Conservation (phyloP, 1,284 basidiomycete genomes). For the Ustilago curta region DNA sequence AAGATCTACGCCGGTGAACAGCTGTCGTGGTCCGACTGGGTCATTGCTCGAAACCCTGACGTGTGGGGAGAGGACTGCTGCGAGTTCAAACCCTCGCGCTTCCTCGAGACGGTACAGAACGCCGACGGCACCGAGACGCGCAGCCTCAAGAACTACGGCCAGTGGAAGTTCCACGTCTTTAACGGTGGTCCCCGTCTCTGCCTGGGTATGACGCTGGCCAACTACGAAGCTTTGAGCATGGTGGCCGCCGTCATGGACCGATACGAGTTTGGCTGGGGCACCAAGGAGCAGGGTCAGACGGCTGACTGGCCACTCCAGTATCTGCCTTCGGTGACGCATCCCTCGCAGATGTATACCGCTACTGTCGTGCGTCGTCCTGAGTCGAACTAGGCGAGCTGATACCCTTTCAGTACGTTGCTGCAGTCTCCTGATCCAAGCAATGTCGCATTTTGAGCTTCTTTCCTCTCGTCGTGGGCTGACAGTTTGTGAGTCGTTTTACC, state of each 20-base stretch:
- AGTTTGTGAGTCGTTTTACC: too few relatives aligned
- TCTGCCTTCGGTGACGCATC: conserved; percentile 53
- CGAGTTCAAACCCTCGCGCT: conserved; percentile 56
- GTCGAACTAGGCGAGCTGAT: not conserved
- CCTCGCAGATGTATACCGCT: conserved; percentile 49
- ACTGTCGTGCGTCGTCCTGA: conserved; percentile 39
- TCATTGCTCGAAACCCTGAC: conserved; percentile 55
- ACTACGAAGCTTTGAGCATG: conserved; percentile 53
- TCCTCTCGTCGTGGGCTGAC: not conserved
- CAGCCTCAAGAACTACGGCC: conserved; percentile 41
- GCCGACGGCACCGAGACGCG: conserved; percentile 32
- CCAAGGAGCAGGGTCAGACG: conserved; percentile 52
- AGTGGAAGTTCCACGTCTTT: conserved; percentile 62
- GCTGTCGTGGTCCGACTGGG: conserved; percentile 63
- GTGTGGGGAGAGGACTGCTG: conserved; percentile 58
- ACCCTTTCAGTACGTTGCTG: not conserved
- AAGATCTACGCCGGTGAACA: conserved; percentile 51
- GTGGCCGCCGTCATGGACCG: conserved; percentile 33
- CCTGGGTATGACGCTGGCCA: conserved; percentile 59
- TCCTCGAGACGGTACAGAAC: conserved; percentile 38
- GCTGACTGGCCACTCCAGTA: conserved; percentile 55
- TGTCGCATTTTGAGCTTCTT: not conserved
- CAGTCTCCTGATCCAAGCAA: not conserved
- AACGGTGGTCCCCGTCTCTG: conserved; percentile 63
- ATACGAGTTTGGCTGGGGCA: conserved; percentile 56